These are phyloP conservation scores for Elaeis guineensis DNA, from an alignment of 176 grass and related monocot species.

Conservation along the genomic window DNA sequence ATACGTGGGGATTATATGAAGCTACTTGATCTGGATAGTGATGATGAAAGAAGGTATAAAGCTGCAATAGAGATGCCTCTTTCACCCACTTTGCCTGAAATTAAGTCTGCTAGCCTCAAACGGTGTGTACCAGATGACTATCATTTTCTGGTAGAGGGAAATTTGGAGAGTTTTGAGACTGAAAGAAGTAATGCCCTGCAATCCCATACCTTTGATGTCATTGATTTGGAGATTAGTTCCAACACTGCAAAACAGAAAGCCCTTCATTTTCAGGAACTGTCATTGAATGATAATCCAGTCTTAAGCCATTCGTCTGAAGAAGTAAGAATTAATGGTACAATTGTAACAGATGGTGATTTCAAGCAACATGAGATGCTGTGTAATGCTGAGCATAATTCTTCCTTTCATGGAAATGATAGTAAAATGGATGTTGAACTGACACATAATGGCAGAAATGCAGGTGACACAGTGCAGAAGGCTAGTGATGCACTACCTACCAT, in stretches of 20 bases:
- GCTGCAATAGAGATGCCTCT: slow-evolving; percentile 46
- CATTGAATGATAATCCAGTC: slow-evolving; percentile 12
- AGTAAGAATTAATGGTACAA: too few relatives aligned
- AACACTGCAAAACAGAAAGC: slow-evolving; percentile 19
- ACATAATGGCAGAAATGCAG: too few relatives aligned
- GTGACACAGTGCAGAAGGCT: too few relatives aligned
- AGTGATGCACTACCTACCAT: too few relatives aligned
- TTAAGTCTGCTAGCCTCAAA: slow-evolving; percentile 29
- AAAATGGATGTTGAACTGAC: too few relatives aligned
- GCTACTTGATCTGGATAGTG: slow-evolving; percentile 53
- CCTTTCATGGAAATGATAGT: too few relatives aligned
- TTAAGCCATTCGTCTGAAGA: too few relatives aligned
- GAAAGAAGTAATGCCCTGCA: slow-evolving; percentile 22
- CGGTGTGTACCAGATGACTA: slow-evolving; percentile 1
- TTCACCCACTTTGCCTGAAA: slow-evolving; percentile 49
- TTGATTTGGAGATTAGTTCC: slow-evolving; percentile 15
- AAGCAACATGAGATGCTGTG: too few relatives aligned
- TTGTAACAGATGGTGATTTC: too few relatives aligned
- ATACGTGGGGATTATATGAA: slow-evolving; percentile 43
- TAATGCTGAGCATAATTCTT: too few relatives aligned
- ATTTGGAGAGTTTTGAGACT: slow-evolving; percentile 1
- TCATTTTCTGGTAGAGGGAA: slow-evolving; percentile 22
- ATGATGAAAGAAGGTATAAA: slow-evolving; percentile 58
- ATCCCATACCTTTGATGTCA: slow-evolving; percentile 15
- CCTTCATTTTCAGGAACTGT: slow-evolving; percentile 9